A percentile compares a stretch with the other conserved stretches of the same genome.
Evolutionary conservation across 768 basidiomycete species (phyloP).

Genomic region (Agaricus sinodeliciosus): DNA sequence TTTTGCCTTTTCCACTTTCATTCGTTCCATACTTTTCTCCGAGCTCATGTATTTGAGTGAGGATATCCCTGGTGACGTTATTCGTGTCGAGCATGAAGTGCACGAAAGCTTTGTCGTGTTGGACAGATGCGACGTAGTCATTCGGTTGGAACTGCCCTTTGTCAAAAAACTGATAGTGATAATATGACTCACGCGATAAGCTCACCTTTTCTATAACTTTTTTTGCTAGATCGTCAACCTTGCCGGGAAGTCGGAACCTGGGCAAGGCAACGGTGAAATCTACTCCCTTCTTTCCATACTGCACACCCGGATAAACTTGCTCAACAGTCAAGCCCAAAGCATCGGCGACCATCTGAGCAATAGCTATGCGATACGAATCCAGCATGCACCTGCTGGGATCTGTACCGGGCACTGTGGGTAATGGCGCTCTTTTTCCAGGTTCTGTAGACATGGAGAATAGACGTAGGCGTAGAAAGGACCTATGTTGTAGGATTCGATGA

Average conservation of each 20-base stretch:
- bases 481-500: not conserved
- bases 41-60: constrained; percentile 68
- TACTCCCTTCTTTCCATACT: constrained; percentile 88
- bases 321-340: constrained; percentile 65
- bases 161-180: not conserved
- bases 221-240: constrained; percentile 70
- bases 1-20: constrained; percentile 71
- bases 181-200: constrained; percentile 10
- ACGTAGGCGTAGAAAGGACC: not conserved
- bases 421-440: constrained; percentile 13
- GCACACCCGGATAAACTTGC: constrained; percentile 78
- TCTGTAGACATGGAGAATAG: not conserved
- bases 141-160: constrained; percentile 72
- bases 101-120: constrained; percentile 27
- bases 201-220: constrained; percentile 70
- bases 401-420: constrained; percentile 31
- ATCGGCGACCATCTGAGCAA: constrained; percentile 66
- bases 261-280: constrained; percentile 91
- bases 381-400: constrained; percentile 48
- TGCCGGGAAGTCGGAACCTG: constrained; percentile 82
- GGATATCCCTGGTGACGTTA: constrained; percentile 57
- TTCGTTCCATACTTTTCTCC: constrained; percentile 72
- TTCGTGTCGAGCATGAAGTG: constrained; percentile 40
- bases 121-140: constrained; percentile 66
- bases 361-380: constrained; percentile 77